These are phyloP conservation scores for Desmodesmus armatus DNA, from an alignment of 139 green algal species.

Conservation along the genomic window DNA sequence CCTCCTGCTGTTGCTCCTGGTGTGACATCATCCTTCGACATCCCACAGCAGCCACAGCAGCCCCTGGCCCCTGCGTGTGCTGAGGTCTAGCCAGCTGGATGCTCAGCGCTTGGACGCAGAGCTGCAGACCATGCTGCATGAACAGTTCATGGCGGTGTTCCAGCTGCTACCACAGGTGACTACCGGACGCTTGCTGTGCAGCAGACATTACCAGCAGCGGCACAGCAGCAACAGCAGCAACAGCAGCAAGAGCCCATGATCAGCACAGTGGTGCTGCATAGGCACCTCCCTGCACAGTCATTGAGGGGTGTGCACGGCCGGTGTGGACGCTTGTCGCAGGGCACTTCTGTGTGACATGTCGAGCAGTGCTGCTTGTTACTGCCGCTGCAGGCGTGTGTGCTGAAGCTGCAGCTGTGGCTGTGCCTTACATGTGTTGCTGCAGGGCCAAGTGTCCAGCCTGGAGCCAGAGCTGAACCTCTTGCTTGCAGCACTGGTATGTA, in stretches of 20 bases:
- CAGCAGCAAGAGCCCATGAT: background rate
- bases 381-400: background rate
- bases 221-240: slow-evolving; percentile 10
- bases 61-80: slow-evolving; percentile 61
- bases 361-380: too few species aligned
- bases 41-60: background rate
- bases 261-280: background rate
- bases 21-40: background rate
- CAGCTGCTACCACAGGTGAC: slow-evolving; percentile 71
- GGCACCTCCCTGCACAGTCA: background rate
- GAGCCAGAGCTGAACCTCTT: slow-evolving; percentile 40
- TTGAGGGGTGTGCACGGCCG: background rate
- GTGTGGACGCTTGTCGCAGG: too few species aligned
- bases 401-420: background rate
- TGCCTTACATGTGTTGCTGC: background rate
- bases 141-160: slow-evolving; percentile 85
- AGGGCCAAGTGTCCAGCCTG: slow-evolving; percentile 23
- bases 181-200: background rate
- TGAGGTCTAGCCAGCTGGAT: slow-evolving; percentile 88
- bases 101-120: slow-evolving; percentile 85
- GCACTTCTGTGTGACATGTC: too few species aligned
- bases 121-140: slow-evolving; percentile 80
- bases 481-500: slow-evolving; percentile 34
- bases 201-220: background rate
- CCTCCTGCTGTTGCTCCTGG: background rate